Percentiles rank a stretch among this genome's conserved stretches.
phyloP scores from a whole-genome alignment of 495 filamentous ascomycete species.

The Penicillium desertorum region DNA sequence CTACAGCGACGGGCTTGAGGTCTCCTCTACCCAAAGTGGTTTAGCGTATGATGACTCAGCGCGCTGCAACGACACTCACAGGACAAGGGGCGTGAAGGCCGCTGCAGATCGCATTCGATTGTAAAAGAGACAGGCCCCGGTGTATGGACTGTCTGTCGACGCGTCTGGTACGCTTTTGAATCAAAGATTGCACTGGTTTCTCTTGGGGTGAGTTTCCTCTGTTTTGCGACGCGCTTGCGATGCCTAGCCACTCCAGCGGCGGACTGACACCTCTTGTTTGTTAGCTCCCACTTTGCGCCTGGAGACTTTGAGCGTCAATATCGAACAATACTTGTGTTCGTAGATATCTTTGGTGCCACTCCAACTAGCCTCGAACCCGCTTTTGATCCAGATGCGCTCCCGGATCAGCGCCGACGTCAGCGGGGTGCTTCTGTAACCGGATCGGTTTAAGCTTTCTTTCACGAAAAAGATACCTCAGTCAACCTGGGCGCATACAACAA shows the following conservation, averaged over 20 bases:
- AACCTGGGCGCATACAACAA: constrained; percentile 13
- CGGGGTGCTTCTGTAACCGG: constrained; percentile 33
- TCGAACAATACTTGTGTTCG: not conserved
- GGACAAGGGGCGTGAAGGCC: constrained; percentile 36
- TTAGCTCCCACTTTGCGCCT: constrained; percentile 24
- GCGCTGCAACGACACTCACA: constrained; percentile 44
- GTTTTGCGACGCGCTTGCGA: constrained; percentile 27
- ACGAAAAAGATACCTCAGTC: constrained; percentile 13
- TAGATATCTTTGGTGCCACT: not conserved
- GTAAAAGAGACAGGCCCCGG: constrained; percentile 29
- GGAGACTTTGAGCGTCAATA: constrained; percentile 8
- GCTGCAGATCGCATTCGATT: constrained; percentile 41
- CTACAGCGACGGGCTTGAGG: constrained; percentile 20
- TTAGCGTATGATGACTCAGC: constrained; percentile 49
- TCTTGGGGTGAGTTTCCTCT: constrained; percentile 28
- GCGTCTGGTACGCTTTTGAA: constrained; percentile 33
- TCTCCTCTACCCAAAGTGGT: constrained; percentile 36
- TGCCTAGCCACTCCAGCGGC: constrained; percentile 15
- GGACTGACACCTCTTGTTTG: constrained; percentile 23
- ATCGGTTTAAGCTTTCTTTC: constrained; percentile 15
- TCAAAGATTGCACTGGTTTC: constrained; percentile 14
- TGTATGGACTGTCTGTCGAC: constrained; percentile 36
- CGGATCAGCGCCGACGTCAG: constrained; percentile 32
- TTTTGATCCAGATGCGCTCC: constrained; percentile 29
- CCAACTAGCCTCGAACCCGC: not conserved